Conservation (phyloP, 2,329 filamentous ascomycete genomes). For the Neopestalotiopsis clavispora region DNA sequence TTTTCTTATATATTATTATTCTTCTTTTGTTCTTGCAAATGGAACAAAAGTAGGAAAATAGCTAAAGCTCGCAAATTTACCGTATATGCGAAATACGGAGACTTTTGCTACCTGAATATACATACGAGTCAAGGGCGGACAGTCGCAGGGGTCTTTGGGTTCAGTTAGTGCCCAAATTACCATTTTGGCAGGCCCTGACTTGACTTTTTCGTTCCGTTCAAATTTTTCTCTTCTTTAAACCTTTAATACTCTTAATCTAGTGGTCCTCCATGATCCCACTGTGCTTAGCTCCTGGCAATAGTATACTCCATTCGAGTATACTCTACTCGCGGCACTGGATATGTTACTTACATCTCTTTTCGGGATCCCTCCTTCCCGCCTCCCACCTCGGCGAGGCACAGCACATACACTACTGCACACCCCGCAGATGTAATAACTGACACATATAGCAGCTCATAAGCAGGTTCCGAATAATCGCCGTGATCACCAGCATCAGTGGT, state of each 20-base stretch:
- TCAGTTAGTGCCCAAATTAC: background rate
- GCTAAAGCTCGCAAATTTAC: no score
- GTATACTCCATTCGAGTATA: background rate
- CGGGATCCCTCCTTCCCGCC: background rate
- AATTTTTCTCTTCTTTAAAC: background rate
- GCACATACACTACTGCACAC: background rate
- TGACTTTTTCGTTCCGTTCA: background rate
- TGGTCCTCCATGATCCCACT: background rate
- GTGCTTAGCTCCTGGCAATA: background rate
- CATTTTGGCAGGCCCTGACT: background rate
- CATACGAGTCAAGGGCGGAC: background rate
- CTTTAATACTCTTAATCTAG: background rate
- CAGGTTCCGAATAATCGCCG: background rate
- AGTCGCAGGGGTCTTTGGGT: background rate
- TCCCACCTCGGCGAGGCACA: background rate
- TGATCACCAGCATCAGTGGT: slow-evolving; percentile 30
- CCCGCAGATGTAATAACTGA: background rate
- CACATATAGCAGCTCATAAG: background rate
- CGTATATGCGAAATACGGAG: background rate
- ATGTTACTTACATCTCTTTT: background rate
- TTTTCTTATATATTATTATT: no score
- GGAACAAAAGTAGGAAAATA: no score
- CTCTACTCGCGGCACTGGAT: background rate
- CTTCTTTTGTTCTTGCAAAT: no score
- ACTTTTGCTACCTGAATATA: no score